Evolutionary conservation across 2,329 filamentous ascomycete genomes (phyloP), one percentile per base, ranked within the genome.

Genomic region (Fusarium zealandicum): DNA sequence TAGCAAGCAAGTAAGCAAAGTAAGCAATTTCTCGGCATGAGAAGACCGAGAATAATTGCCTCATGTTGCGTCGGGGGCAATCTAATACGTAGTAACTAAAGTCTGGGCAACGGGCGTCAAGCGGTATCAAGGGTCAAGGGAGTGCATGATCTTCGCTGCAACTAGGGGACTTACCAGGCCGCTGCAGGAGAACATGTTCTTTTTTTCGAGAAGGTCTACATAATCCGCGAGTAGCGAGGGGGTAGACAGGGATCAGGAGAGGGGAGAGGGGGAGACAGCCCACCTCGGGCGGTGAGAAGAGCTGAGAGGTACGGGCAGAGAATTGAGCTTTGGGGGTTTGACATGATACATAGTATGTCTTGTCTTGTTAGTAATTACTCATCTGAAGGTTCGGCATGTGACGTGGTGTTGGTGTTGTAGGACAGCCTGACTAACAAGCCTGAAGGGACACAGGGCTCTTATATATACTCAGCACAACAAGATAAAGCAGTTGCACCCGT

Each of bases 131-230:
- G 51, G 53, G 31, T n/a, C n/a, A n/a, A n/a, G n/a, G 9, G 25
- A 54, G 31, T 46, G 58, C 18, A 49, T 43, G 58, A 58, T 61
- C 43, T 49, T 54, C 53, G 17, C 57, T 48, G 43, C 40, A 39
- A 52, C 51, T 61, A 61, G 57, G 53, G 57, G 48, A 53, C 53
- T 60, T 60, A 22, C 7, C 20, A 22, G 7, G 20, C 5, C 51
- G n/a, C 51, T 33, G 14, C 27, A 56, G 33, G 51, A 43, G 45
- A 39, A 44, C 49, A 39, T 45, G 57, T 61, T 61, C 58, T 59
- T 61, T 59, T 61, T 58, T 61, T 61, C 58, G 57, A 61, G 58
- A 61, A 61, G 58, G 39, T 61, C 43, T 48, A 38, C 25, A 39
- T 32, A 17, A 14, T 17, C 32, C 14, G 5, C 14, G 13, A n/a